These are phyloP conservation scores for Globisporangium paroecandrum DNA, from an alignment of 352 stramenopile genomes.

Conservation along the genomic window DNA sequence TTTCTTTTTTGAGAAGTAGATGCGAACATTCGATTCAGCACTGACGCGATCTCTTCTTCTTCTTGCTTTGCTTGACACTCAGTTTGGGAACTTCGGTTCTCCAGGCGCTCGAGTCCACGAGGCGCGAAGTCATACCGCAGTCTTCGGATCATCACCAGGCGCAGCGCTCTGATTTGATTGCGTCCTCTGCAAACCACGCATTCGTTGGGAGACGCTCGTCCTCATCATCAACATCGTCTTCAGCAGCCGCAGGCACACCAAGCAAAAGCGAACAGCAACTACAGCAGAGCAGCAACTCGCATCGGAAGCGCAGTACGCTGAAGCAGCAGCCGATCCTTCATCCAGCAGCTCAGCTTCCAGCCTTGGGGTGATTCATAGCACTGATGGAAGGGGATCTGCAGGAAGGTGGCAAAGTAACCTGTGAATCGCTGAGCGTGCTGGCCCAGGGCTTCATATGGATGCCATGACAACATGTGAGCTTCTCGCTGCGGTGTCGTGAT, in stretches of 20 bases:
- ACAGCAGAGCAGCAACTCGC: constrained; percentile 1
- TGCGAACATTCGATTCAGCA: background rate
- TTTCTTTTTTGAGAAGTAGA: background rate
- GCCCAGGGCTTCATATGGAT: no score
- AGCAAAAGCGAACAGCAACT: background rate
- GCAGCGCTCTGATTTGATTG: constrained; percentile 6
- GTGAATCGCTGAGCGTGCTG: no score
- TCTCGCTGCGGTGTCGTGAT: background rate
- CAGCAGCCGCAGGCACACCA: background rate
- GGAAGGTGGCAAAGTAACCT: no score
- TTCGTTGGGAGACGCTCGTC: constrained; percentile 13
- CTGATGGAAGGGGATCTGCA: no score
- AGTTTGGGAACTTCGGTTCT: constrained; percentile 27
- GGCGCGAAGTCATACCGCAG: constrained; percentile 22
- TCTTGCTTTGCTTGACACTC: background rate
- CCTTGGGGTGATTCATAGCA: background rate
- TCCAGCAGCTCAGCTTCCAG: constrained; percentile 10
- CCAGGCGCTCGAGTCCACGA: constrained; percentile 60
- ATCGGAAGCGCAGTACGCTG: background rate
- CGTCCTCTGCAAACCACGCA: background rate
- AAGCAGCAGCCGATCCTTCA: background rate
- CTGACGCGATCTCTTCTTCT: background rate
- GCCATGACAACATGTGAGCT: background rate
- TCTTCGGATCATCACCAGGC: constrained; percentile 2
- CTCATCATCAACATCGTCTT: background rate